Conservation (phyloP, 2,329 filamentous ascomycete species). For the Fusarium anthophilum region DNA sequence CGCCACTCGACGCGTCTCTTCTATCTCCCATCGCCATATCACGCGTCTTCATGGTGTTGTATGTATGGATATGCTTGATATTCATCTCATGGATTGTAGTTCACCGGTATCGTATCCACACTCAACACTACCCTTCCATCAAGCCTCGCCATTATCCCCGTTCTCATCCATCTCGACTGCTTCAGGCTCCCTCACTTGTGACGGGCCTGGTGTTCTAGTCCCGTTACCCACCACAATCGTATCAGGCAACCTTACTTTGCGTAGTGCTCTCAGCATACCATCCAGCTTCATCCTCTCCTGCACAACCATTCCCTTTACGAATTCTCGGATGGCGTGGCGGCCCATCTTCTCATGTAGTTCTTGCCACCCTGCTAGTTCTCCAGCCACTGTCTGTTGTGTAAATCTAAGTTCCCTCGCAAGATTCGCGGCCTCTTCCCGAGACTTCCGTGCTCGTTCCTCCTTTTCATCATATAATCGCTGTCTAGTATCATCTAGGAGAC, state of each 20-base stretch:
- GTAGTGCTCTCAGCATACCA: slow-evolving; percentile 80
- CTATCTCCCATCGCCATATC: slow-evolving; percentile 23
- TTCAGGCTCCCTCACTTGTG: slow-evolving; percentile 30
- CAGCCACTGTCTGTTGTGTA: slow-evolving; percentile 92
- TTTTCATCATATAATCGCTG: slow-evolving; percentile 85
- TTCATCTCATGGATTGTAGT: slow-evolving; percentile 10
- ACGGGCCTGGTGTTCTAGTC: slow-evolving; percentile 15
- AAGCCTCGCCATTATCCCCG: slow-evolving; percentile 27
- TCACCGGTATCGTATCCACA: slow-evolving; percentile 30
- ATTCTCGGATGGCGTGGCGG: slow-evolving; percentile 75
- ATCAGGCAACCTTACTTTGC: slow-evolving; percentile 59
- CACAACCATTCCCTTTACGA: slow-evolving; percentile 82
- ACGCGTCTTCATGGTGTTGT: slow-evolving; percentile 41
- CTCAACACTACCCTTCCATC: slow-evolving; percentile 16
- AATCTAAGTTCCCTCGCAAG: slow-evolving; percentile 86
- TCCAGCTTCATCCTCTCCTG: slow-evolving; percentile 82
- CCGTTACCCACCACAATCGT: slow-evolving; percentile 24
- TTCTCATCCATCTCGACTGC: slow-evolving; percentile 22
- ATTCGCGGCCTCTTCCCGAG: slow-evolving; percentile 74
- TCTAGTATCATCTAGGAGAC: slow-evolving; percentile 86
- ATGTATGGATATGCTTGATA: background rate
- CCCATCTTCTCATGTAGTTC: slow-evolving; percentile 85
- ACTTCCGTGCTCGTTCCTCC: slow-evolving; percentile 78
- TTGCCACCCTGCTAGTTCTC: slow-evolving; percentile 93
- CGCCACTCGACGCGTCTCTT: slow-evolving; percentile 33